phyloP scores from a whole-genome alignment of 108 stramenopile genomes.

The Stephanodiscus minutulus region DNA sequence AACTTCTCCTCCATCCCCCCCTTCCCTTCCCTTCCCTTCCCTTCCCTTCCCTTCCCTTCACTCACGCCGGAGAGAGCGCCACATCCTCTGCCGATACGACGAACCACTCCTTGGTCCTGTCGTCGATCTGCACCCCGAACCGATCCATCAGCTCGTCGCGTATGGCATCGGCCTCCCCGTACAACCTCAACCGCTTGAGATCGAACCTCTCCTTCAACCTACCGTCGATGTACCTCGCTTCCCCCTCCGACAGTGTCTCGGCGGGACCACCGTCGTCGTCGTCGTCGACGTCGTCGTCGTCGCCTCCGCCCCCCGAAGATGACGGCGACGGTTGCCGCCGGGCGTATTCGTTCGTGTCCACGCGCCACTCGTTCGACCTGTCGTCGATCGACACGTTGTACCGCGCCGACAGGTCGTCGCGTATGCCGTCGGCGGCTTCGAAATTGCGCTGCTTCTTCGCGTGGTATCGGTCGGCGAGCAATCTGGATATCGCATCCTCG shows the following conservation, averaged over 20 bases:
- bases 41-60: too few relatives aligned
- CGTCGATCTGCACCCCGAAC: conserved; percentile 32
- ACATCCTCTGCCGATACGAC: conserved; percentile 6
- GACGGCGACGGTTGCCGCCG: too few relatives aligned
- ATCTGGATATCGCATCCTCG: conserved; percentile 23
- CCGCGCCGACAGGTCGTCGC: conserved; percentile 29
- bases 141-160: conserved; percentile 27
- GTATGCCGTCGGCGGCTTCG: conserved; percentile 46
- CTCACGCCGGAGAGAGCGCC: too few relatives aligned
- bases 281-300: too few relatives aligned
- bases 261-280: not conserved
- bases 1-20: too few relatives aligned
- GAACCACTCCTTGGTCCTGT: conserved; percentile 45
- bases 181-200: conserved; percentile 22
- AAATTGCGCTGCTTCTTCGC: conserved; percentile 44
- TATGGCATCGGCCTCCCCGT: conserved; percentile 39
- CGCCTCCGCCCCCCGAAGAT: too few relatives aligned
- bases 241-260: conserved; percentile 12
- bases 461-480: conserved; percentile 42
- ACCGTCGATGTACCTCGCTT: conserved; percentile 14
- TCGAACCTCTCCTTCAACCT: conserved; percentile 15
- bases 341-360: conserved; percentile 39
- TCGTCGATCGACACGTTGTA: conserved; percentile 52
- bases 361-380: conserved; percentile 44
- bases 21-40: too few relatives aligned